Conservation (phyloP, 768 basidiomycete species). For the Calocera cornea region DNA sequence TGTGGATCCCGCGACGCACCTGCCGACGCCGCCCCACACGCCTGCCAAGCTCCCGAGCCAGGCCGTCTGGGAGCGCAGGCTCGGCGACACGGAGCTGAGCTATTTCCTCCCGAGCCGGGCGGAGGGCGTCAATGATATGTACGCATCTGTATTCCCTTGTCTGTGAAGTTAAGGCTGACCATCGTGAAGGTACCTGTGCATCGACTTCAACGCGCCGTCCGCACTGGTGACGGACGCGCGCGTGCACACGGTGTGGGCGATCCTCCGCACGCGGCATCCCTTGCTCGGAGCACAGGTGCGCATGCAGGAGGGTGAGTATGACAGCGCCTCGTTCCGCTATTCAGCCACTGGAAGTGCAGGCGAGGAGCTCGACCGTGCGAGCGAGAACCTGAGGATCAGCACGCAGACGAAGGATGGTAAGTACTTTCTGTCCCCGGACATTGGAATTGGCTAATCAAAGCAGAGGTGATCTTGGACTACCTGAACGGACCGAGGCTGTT, state of each 20-base stretch:
- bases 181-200: conserved; percentile 56
- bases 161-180: background rate
- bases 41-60: background rate
- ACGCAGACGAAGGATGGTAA: conserved; percentile 42
- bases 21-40: background rate
- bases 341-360: conserved; percentile 30
- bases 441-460: conserved; percentile 25
- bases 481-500: conserved; percentile 67
- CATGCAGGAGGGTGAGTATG: conserved; percentile 38
- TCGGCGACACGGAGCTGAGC: conserved; percentile 65
- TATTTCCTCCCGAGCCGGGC: conserved; percentile 72
- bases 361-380: conserved; percentile 38
- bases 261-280: conserved; percentile 56
- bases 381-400: conserved; percentile 37
- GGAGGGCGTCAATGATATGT: conserved; percentile 81
- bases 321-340: conserved; percentile 43
- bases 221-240: conserved; percentile 34
- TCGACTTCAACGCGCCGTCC: conserved; percentile 44
- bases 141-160: conserved; percentile 15
- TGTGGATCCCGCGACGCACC: too few relatives aligned
- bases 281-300: conserved; percentile 49
- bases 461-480: conserved; percentile 45
- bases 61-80: conserved; percentile 31
- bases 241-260: conserved; percentile 52
- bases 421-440: conserved; percentile 13